These are phyloP conservation scores for Moesziomyces antarcticus DNA, from an alignment of 1,284 basidiomycete genomes.

Conservation along the genomic window DNA sequence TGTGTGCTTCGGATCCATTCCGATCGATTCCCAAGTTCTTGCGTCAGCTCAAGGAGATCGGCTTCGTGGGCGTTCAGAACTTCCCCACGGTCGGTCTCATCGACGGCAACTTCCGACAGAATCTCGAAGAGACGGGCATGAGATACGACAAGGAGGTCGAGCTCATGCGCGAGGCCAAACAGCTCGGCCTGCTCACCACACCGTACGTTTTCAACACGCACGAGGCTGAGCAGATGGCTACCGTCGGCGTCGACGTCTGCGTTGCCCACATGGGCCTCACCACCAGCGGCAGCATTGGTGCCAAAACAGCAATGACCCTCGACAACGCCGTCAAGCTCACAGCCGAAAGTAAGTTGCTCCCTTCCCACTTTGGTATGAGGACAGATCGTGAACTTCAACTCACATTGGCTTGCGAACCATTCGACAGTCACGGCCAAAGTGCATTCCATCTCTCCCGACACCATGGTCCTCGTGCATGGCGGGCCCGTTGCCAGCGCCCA, in stretches of 20 bases:
- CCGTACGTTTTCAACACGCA: conserved; percentile 42
- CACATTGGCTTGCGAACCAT: background rate
- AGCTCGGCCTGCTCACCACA: conserved; percentile 36
- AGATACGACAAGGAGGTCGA: conserved; percentile 42
- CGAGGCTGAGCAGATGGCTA: conserved; percentile 41
- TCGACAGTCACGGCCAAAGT: conserved; percentile 30
- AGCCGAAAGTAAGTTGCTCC: conserved; percentile 22
- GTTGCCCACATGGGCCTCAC: conserved; percentile 49
- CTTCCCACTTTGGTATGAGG: no score
- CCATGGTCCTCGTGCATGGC: conserved; percentile 42
- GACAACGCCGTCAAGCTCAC: conserved; percentile 42
- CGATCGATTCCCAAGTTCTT: conserved; percentile 44
- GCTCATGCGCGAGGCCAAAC: conserved; percentile 38
- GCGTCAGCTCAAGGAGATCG: conserved; percentile 34
- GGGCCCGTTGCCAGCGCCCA: conserved; percentile 39
- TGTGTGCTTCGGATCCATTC: conserved; percentile 45
- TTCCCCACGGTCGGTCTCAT: conserved; percentile 50
- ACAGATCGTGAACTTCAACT: background rate
- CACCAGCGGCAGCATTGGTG: conserved; percentile 40
- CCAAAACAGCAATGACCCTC: conserved; percentile 39
- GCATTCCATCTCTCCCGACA: conserved; percentile 29
- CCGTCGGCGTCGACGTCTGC: conserved; percentile 32
- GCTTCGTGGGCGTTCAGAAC: conserved; percentile 49
- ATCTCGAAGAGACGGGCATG: conserved; percentile 52
- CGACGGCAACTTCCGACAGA: conserved; percentile 45